A percentile compares a stretch with the other conserved stretches of the same genome.
Evolutionary conservation across 352 stramenopile genomes (phyloP).

Genomic region (Phytophthora sansomeana): DNA sequence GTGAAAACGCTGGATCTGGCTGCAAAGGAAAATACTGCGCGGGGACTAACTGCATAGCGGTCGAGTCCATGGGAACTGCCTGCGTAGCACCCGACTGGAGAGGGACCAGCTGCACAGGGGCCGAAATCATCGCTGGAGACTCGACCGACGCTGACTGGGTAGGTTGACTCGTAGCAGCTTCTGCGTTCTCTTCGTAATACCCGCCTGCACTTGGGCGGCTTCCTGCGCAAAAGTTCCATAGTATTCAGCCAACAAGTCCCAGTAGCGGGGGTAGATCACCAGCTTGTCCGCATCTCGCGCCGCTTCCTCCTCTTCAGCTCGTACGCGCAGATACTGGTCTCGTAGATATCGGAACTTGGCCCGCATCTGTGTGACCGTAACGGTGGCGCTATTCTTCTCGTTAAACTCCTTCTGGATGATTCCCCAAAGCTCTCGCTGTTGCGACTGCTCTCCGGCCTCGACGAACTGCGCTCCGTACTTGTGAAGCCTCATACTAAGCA

Average conservation of each 20-base stretch:
- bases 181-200: conserved; percentile 5
- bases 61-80: conserved; percentile 6
- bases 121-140: not conserved
- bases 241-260: conserved; percentile 37
- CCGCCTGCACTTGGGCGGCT: not conserved
- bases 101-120: not conserved
- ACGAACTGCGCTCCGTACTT: conserved; percentile 30
- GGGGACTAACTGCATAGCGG: not conserved
- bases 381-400: conserved; percentile 13
- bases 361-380: conserved; percentile 32
- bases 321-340: conserved; percentile 28
- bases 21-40: not conserved
- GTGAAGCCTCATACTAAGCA: conserved; percentile 29
- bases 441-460: conserved; percentile 9
- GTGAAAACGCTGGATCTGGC: not conserved
- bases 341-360: conserved; percentile 37
- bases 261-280: conserved; percentile 36
- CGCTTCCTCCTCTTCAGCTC: conserved; percentile 22
- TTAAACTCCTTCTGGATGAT: conserved; percentile 31
- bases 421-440: conserved; percentile 30
- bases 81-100: conserved; percentile 4
- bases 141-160: conserved; percentile 1
- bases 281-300: conserved; percentile 13
- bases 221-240: conserved; percentile 20
- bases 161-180: conserved; percentile 6